Percentiles rank a stretch among this genome's conserved stretches.
phyloP scores from a whole-genome alignment of 345 rosid species.

The Pistacia atlantica region DNA sequence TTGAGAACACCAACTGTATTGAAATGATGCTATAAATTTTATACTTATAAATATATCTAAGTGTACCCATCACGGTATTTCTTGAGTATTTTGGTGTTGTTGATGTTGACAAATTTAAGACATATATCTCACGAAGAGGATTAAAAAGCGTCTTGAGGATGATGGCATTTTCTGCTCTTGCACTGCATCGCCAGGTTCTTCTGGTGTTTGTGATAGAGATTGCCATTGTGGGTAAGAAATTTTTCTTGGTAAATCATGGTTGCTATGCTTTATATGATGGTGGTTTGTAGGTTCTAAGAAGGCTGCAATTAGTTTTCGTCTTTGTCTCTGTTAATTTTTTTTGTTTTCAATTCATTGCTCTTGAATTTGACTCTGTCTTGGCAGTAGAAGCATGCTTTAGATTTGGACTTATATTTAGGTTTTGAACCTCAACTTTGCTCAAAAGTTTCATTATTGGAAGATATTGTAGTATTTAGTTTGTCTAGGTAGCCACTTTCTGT shows the following conservation, averaged over 20 bases:
- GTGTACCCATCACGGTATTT: background rate
- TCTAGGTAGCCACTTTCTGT: too few species aligned
- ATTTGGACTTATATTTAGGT: slow-evolving; percentile 1
- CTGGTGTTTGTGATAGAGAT: slow-evolving; percentile 73
- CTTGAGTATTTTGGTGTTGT: slow-evolving; percentile 21
- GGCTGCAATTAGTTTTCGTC: background rate
- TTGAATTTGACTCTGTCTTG: too few species aligned
- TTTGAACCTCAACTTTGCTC: too few species aligned
- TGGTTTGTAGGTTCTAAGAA: background rate
- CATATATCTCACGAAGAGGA: slow-evolving; percentile 80
- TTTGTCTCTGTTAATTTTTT: too few species aligned
- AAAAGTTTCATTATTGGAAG: background rate
- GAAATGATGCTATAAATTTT: background rate
- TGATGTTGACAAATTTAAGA: slow-evolving; percentile 53
- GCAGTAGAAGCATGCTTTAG: background rate
- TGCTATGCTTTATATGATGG: background rate
- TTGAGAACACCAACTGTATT: background rate
- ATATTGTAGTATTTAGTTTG: background rate
- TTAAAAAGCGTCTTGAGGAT: slow-evolving; percentile 74
- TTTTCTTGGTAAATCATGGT: slow-evolving; percentile 2
- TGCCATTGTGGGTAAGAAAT: slow-evolving; percentile 95
- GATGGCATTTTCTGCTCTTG: slow-evolving; percentile 99
- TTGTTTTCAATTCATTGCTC: too few species aligned
- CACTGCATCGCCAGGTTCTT: slow-evolving; percentile 56
- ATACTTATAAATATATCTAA: background rate